phyloP scores from a whole-genome alignment of 1,139 yeast genomes.

The Maudiozyma humilis region DNA sequence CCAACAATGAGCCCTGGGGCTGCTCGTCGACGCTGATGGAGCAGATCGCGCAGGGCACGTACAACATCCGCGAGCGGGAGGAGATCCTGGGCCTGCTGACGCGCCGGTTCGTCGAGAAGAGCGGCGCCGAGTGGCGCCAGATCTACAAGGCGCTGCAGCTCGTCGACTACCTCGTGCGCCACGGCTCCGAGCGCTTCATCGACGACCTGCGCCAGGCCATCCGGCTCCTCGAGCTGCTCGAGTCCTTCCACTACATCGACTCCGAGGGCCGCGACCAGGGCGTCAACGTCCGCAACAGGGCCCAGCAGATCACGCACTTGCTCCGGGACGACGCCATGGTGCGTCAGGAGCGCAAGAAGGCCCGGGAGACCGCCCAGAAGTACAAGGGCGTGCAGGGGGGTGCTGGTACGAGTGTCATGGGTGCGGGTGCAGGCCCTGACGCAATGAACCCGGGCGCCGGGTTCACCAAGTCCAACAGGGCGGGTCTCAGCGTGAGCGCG shows the following conservation, averaged over 20 bases:
- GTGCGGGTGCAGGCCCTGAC: conserved; percentile 3
- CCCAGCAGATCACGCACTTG: conserved; percentile 64
- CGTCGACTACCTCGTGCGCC: conserved; percentile 80
- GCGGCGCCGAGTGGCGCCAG: conserved; percentile 97
- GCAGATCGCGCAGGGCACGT: conserved; percentile 91
- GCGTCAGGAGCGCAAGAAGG: conserved; percentile 80
- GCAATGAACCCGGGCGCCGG: conserved; percentile 28
- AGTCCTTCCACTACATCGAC: conserved; percentile 89
- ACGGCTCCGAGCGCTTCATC: conserved; percentile 90
- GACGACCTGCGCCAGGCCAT: conserved; percentile 88
- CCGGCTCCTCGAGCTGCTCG: conserved; percentile 77
- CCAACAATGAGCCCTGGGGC: conserved; percentile 99
- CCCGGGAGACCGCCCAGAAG: conserved; percentile 75
- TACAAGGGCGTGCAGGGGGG: conserved; percentile 67
- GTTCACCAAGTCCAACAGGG: conserved; percentile 19
- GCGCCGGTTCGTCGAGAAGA: conserved; percentile 84
- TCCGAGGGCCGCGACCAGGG: conserved; percentile 96
- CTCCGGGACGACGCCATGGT: conserved; percentile 70
- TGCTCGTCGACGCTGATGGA: conserved; percentile 87
- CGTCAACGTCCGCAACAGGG: conserved; percentile 83
- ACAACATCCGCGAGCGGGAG: conserved; percentile 74
- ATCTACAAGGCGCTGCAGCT: conserved; percentile 88
- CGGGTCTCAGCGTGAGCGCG: conserved; percentile 36
- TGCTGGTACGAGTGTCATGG: conserved; percentile 18
- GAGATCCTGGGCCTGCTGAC: conserved; percentile 65